Evolutionary conservation across 768 basidiomycete species (phyloP), one percentile per base, ranked within the genome.

Genomic region (Strobilomyces confusus): DNA sequence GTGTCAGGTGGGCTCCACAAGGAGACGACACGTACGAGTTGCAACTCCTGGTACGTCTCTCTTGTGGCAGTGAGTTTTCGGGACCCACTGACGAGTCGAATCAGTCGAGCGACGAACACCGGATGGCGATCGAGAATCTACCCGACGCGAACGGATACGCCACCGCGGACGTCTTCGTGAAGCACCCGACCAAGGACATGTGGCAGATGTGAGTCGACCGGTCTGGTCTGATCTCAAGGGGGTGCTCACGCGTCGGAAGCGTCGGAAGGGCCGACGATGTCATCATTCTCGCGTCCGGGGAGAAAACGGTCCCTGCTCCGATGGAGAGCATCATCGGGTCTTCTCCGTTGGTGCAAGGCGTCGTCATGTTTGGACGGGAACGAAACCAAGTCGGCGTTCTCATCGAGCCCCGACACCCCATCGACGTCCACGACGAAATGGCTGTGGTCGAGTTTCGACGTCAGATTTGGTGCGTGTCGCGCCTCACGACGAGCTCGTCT

Each of bases 111-210:
- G n/a, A n/a, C n/a, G n/a, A n/a, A n/a, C 48, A 43, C 20, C 19
- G 26, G 12, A 50, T 58, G 44, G 58, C 62, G 0, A 38, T 68
- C 11, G 53, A 69, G 42, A 80, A 80, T 57, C 44, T 75, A 2
- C 58, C 71, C 1, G 79, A 76, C 3, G 57, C 59, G n/a, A 63
- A 67, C 19, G 76, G 72, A 13, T 79, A 77, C 43, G 67, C 75
- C 2, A 78, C 77, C 1, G 62, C 67, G 1, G 80, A 80, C 58
- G 41, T 80, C 2, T 63, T 81, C 14, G 52, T 69, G 1, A 69
- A 72, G 25, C 80, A 81, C 57, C 76, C 80, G 0, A 72, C 70
- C 0, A 73, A 71, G 5, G 66, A 73, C 1, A 38, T 70, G 15
- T 82, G 68, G 69, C 70, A 59, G 48, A 59, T 80, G 33, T 61